phyloP scores from a whole-genome alignment of 768 basidiomycete genomes.

The Mycena crocata region DNA sequence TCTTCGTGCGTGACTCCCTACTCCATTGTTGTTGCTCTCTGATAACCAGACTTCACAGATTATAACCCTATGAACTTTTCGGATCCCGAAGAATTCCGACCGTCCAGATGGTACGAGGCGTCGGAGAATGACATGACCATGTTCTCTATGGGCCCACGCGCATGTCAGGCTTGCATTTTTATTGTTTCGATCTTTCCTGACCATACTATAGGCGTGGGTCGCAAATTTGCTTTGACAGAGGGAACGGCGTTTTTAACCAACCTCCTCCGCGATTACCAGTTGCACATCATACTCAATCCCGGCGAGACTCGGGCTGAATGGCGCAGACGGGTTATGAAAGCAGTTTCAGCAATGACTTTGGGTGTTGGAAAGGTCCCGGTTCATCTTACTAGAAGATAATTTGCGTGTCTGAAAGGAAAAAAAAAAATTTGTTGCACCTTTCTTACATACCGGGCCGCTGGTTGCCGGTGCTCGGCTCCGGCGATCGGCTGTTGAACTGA shows the following conservation, averaged over 20 bases:
- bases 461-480: too few species aligned
- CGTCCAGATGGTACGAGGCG: constrained; percentile 1
- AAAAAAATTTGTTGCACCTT: too few species aligned
- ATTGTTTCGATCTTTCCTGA: neutral
- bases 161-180: neutral
- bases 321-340: neutral
- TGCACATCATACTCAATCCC: neutral
- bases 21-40: neutral
- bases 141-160: neutral
- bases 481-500: too few species aligned
- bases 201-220: neutral
- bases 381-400: neutral
- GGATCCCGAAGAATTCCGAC: constrained; percentile 6
- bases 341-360: neutral
- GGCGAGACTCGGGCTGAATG: constrained; percentile 12
- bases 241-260: neutral
- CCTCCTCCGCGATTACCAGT: constrained; percentile 9
- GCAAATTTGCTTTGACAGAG: neutral
- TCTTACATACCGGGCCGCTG: too few species aligned
- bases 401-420: too few species aligned
- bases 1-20: neutral
- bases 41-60: neutral
- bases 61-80: constrained; percentile 8
- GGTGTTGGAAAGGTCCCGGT: constrained; percentile 11
- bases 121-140: constrained; percentile 5